Conservation (phyloP, 768 basidiomycete species). For the Russula earlei region DNA sequence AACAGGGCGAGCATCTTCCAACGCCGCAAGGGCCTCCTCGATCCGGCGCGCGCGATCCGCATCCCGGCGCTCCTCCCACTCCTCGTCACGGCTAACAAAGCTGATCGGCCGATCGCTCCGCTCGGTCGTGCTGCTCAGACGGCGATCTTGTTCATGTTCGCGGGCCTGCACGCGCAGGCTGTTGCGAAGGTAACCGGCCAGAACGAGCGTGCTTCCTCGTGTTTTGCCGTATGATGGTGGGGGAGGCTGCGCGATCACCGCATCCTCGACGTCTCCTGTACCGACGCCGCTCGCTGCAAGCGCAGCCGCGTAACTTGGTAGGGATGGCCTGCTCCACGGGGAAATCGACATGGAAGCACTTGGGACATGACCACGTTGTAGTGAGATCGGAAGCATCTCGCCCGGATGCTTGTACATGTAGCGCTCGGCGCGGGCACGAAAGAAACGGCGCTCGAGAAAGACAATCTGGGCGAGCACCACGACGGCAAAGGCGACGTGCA, state of each 20-base stretch:
- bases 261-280: conserved; percentile 70
- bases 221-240: conserved; percentile 75
- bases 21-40: conserved; percentile 45
- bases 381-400: conserved; percentile 28
- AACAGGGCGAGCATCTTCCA: conserved; percentile 24
- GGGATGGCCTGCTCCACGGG: conserved; percentile 62
- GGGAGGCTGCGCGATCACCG: conserved; percentile 54
- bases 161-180: conserved; percentile 17
- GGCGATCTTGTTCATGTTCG: conserved; percentile 11
- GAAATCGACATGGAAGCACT: conserved; percentile 27
- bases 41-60: conserved; percentile 43
- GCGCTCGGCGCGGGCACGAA: conserved; percentile 57
- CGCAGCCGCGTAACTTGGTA: conserved; percentile 63
- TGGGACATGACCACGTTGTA: neutral
- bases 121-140: conserved; percentile 22
- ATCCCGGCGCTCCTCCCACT: conserved; percentile 47
- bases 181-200: conserved; percentile 38
- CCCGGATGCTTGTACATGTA: conserved; percentile 52
- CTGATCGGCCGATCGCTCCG: conserved; percentile 40
- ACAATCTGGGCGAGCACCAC: conserved; percentile 42
- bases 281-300: conserved; percentile 59
- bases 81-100: conserved; percentile 44
- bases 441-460: conserved; percentile 56
- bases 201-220: conserved; percentile 54
- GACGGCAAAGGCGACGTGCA: conserved; percentile 56